Base-by-base conservation (phyloP, 78 protist genomes). In the Polysphondylium violaceum region DNA sequence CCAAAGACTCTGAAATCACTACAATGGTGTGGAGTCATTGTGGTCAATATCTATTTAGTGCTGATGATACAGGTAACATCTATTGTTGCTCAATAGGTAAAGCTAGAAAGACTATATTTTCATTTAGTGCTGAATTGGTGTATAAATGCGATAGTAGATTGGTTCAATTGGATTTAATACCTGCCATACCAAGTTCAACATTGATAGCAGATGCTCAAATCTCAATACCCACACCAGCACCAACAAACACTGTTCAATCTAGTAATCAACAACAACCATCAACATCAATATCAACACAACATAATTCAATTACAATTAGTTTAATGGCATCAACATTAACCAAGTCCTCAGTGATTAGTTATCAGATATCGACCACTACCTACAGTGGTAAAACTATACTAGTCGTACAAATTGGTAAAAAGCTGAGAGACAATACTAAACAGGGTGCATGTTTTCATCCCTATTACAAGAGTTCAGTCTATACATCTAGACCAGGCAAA, bases 381-480 rank as follows among this genome's bases (percentile, higher is more conserved):
- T 19, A 31, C 4, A 14, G 40, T 29, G 91, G 91, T n/a, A 67
- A 69, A n/a, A n/a, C 58, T 3, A 7, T 69, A 29, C 44, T 72
- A 14, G 21, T 25, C 27, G 44, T 69, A 1, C 79, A 67, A 25
- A 50, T 83, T 29, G 91, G 91, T 23, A 83, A 83, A 50, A 83
- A 83, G 58, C 44, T 41, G 68, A 40, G 91, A 33, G 91, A 83
- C 8, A 83, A 83, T 19, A 83, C 91, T 3, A 83, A 69, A 44
- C 91, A 83, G 16, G 91, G 91, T 83, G 91, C 91, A 17, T 83
- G 91, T 64, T 83, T 38, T 59, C 91, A 83, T 21, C 79, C 91
- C 53, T 58, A 38, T 11, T 58, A 38, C 76, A 55, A 50, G 16
- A 7, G 25, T 0, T 83, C 91, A 0, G 68, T 83, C n/a, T 83